Evolutionary conservation across 225 moss, liverwort and hornwort genomes (phyloP), one percentile per base, ranked within the genome.

Genomic region (Physcomitrium patens): DNA sequence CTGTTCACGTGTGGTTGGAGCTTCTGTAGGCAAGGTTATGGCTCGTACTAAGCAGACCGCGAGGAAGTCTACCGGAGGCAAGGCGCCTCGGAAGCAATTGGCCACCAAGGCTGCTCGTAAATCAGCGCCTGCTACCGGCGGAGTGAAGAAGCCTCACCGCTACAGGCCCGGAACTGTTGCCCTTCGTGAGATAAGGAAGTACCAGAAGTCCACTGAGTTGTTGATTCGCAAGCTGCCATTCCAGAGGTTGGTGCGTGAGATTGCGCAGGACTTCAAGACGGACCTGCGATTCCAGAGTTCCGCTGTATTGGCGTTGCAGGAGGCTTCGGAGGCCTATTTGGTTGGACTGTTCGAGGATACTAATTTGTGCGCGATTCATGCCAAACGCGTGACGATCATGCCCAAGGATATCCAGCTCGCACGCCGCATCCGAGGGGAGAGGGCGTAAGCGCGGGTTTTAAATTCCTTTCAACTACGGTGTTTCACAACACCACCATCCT

Each of bases 41-140:
- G 77, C 77, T 7, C 77, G 69, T 69, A 77, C 77, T 61, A 77
- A 77, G 69, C 77, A 77, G 69, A 77, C 77, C 9, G 75, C 75
- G 0, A 53, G 75, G 53, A 75, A 75, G 56, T 75, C 75, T 0
- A 75, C 75, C 7, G 75, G 75, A 57, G 75, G 75, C 45, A 75
- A 75, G 66, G 75, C 75, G n/a, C 75, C 75, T 0, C 66, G 77
- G 20, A 77, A 77, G 77, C 77, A 77, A 52, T 12, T 77, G 41
- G 69, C 77, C 0, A 77, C 77, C 13, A 77, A 77, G 77, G 77
- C 77, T 7, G 77, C 77, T 5, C 68, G 77, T 9, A 77, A 77
- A 52, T 69, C 77, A 4, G 77, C 77, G 2, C 76, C 69, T 4
- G 77, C 77, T 0, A 77, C 69, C 0, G 77, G 69, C 4, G 75